Percentiles rank a stretch among this genome's conserved stretches.
phyloP scores from a whole-genome alignment of 2,329 filamentous ascomycete species.

The Plectosphaerella plurivora region DNA sequence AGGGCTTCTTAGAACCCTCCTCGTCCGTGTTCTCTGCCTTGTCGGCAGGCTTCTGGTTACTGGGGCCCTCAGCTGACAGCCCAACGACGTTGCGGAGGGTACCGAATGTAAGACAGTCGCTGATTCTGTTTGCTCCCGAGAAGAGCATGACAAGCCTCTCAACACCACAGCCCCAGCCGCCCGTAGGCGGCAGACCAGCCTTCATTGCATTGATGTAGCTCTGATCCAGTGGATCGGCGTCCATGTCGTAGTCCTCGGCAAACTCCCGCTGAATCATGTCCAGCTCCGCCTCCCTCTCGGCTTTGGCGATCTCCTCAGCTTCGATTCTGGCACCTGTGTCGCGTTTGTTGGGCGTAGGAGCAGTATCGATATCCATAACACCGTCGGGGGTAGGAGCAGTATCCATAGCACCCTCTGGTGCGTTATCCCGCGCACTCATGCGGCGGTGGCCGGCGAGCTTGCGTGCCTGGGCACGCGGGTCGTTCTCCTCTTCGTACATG shows the following conservation, averaged over 20 bases:
- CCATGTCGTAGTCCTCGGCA: slow-evolving; percentile 41
- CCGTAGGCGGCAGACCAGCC: slow-evolving; percentile 89
- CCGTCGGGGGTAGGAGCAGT: slow-evolving; percentile 7
- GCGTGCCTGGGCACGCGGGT: slow-evolving; percentile 75
- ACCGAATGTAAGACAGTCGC: slow-evolving; percentile 85
- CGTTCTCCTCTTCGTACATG: slow-evolving; percentile 98
- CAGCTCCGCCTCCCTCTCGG: slow-evolving; percentile 7
- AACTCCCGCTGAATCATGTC: slow-evolving; percentile 29
- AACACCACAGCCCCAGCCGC: slow-evolving; percentile 92
- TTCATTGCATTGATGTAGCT: slow-evolving; percentile 81
- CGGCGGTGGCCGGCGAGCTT: slow-evolving; percentile 65
- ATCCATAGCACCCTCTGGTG: neutral
- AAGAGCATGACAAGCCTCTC: slow-evolving; percentile 92
- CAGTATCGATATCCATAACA: slow-evolving; percentile 11
- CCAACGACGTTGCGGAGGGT: slow-evolving; percentile 67
- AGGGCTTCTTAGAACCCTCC: no score
- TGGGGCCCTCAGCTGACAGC: slow-evolving; percentile 31
- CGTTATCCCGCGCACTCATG: slow-evolving; percentile 20
- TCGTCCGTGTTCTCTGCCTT: neutral
- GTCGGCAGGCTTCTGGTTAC: neutral
- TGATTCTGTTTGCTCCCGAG: slow-evolving; percentile 71
- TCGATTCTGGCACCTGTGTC: slow-evolving; percentile 13
- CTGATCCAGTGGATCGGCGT: slow-evolving; percentile 59
- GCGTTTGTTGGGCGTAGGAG: neutral
- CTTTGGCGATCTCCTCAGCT: slow-evolving; percentile 5